These are phyloP conservation scores for Yamadazyma scolyti DNA, from an alignment of 805 yeast genomes.

Conservation along the genomic window DNA sequence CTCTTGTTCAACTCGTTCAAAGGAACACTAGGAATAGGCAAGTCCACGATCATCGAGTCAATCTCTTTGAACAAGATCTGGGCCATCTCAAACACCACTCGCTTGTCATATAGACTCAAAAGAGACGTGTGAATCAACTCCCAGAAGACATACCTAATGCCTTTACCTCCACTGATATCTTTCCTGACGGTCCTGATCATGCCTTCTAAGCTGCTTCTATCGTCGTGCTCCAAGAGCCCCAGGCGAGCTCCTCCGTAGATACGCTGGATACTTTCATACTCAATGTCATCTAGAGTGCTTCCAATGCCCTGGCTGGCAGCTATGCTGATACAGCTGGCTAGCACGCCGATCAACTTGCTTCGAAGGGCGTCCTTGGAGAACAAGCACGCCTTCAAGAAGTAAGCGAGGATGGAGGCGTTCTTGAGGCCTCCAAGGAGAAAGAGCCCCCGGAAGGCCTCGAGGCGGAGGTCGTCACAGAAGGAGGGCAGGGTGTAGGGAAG, in stretches of 20 bases:
- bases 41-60: slow-evolving; percentile 56
- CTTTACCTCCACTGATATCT: slow-evolving; percentile 53
- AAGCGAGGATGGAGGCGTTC: slow-evolving; percentile 55
- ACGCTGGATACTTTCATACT: slow-evolving; percentile 41
- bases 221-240: no score
- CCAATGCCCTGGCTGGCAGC: slow-evolving; percentile 66
- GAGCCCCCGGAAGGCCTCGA: slow-evolving; percentile 68
- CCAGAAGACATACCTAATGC: slow-evolving; percentile 66
- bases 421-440: slow-evolving; percentile 74
- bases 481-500: slow-evolving; percentile 48
- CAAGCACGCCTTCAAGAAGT: slow-evolving; percentile 55
- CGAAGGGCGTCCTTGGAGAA: slow-evolving; percentile 55
- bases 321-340: slow-evolving; percentile 54
- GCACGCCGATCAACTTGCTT: slow-evolving; percentile 41
- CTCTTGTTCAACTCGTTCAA: slow-evolving; percentile 44
- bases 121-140: slow-evolving; percentile 59
- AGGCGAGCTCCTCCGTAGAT: slow-evolving; percentile 51
- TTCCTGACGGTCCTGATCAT: slow-evolving; percentile 62
- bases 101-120: slow-evolving; percentile 54
- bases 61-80: slow-evolving; percentile 61
- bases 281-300: slow-evolving; percentile 61
- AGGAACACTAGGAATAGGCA: slow-evolving; percentile 63
- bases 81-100: slow-evolving; percentile 61
- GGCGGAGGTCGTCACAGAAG: slow-evolving; percentile 50
- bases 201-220: slow-evolving; percentile 58